phyloP scores from a whole-genome alignment of 257 asterid genomes.

The Cynanchum wilfordii region DNA sequence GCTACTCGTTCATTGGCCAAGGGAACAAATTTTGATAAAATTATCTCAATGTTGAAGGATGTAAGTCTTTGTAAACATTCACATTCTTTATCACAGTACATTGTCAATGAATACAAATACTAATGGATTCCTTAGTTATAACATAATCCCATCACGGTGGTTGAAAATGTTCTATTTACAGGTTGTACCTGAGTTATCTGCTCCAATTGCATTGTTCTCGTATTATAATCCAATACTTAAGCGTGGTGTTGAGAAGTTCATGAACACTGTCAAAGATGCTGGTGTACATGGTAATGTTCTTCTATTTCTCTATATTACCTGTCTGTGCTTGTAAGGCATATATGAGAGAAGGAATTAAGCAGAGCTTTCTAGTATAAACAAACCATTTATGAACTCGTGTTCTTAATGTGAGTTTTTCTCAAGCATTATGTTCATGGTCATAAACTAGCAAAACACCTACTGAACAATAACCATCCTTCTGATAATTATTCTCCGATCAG shows the following conservation, averaged over 20 bases:
- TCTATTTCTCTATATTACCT: background rate
- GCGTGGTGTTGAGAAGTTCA: slow-evolving; percentile 73
- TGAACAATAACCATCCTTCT: background rate
- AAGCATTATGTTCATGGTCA: background rate
- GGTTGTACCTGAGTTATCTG: slow-evolving; percentile 81
- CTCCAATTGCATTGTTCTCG: slow-evolving; percentile 76
- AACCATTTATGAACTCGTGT: background rate
- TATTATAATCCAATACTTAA: slow-evolving; percentile 91
- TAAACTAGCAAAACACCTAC: background rate
- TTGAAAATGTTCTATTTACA: slow-evolving; percentile 12
- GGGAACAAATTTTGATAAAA: slow-evolving; percentile 67
- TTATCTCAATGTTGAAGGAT: slow-evolving; percentile 72
- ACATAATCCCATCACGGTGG: background rate
- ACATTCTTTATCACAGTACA: background rate
- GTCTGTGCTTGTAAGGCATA: slow-evolving; percentile 6
- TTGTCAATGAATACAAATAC: background rate
- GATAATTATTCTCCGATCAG: slow-evolving; percentile 25
- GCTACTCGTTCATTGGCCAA: slow-evolving; percentile 65
- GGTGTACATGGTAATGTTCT: slow-evolving; percentile 69
- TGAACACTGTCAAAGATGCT: slow-evolving; percentile 62
- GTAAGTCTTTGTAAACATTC: slow-evolving; percentile 35
- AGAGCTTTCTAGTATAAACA: background rate
- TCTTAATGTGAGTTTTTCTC: background rate
- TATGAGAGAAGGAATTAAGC: background rate
- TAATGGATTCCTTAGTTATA: background rate